Percentiles rank a stretch among this genome's conserved stretches.
Evolutionary conservation across 129 eudicot genomes (phyloP).

Genomic region (Saposhnikovia divaricata): DNA sequence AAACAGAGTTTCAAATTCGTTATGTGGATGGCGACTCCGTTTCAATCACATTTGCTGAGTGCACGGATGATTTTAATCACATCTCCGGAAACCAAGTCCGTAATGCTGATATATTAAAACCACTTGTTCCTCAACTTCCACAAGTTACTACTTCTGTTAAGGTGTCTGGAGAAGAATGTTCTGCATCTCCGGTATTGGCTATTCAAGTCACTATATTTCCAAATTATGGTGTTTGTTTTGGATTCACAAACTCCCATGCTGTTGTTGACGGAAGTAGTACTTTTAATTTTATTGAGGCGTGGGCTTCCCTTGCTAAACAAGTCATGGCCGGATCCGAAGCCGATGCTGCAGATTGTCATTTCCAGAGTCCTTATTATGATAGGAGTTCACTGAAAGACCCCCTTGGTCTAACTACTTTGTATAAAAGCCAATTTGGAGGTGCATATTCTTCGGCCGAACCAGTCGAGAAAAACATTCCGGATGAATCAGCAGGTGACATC

Average conservation of each 20-base stretch:
- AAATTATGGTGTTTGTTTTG: constrained; percentile 33
- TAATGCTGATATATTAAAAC: constrained; percentile 30
- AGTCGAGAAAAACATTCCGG: not conserved
- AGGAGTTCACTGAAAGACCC: not conserved
- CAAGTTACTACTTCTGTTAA: not conserved
- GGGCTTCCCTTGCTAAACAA: constrained; percentile 29
- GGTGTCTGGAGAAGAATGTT: not conserved
- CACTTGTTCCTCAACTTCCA: constrained; percentile 24
- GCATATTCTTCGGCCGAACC: not conserved
- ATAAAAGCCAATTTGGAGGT: not conserved
- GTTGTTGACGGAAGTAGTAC: constrained; percentile 30
- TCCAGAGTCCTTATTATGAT: not conserved
- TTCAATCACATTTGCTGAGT: constrained; percentile 27
- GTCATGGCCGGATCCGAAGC: not conserved
- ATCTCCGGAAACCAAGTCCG: constrained; percentile 27
- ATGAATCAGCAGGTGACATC: not conserved
- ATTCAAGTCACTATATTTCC: constrained; percentile 42
- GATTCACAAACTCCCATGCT: constrained; percentile 23
- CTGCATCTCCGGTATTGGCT: constrained; percentile 19
- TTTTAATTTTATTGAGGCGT: constrained; percentile 23
- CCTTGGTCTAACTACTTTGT: not conserved
- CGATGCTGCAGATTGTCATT: not conserved
- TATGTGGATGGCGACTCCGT: constrained; percentile 30
- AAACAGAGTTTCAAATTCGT: constrained; percentile 15
- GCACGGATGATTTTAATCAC: constrained; percentile 22